Evolutionary conservation across 2,329 filamentous ascomycete genomes (phyloP).

Genomic region (Zymoseptoria crescenta): DNA sequence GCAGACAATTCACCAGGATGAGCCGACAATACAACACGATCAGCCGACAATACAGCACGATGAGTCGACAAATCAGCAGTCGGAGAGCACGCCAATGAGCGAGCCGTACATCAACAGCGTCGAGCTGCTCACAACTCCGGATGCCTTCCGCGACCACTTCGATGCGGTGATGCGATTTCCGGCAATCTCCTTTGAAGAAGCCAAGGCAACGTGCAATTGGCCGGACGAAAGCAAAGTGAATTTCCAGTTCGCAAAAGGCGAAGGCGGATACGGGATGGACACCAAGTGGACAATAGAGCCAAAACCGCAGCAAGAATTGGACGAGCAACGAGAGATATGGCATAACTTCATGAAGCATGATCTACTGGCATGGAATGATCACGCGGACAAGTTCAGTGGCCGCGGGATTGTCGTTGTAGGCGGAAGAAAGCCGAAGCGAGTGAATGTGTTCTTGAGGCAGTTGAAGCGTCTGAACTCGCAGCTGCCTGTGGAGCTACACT

Average conservation of each 20-base stretch:
- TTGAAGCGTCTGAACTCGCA: constrained; percentile 13
- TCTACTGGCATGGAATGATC: constrained; percentile 15
- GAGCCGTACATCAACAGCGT: constrained; percentile 2
- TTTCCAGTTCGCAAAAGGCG: constrained; percentile 9
- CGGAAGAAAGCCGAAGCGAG: constrained; percentile 17
- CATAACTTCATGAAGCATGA: constrained; percentile 17
- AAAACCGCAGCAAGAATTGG: constrained; percentile 11
- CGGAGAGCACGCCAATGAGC: neutral
- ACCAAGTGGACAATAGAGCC: constrained; percentile 7
- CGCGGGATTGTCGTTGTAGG: constrained; percentile 29
- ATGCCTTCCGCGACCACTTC: constrained; percentile 9
- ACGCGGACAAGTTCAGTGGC: constrained; percentile 19
- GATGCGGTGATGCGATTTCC: constrained; percentile 6
- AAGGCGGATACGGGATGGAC: constrained; percentile 4
- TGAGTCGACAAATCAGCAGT: neutral
- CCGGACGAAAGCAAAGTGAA: constrained; percentile 6
- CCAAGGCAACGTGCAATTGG: constrained; percentile 6
- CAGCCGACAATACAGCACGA: too few species aligned
- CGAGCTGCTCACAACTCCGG: constrained; percentile 5
- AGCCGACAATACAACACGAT: neutral
- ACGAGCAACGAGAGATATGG: constrained; percentile 12
- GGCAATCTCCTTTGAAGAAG: constrained; percentile 1
- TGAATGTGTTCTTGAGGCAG: constrained; percentile 20
- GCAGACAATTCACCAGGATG: too few species aligned
- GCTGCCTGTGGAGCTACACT: constrained; percentile 27